phyloP scores from a whole-genome alignment of 768 basidiomycete species.

The Austroboletus festivus region DNA sequence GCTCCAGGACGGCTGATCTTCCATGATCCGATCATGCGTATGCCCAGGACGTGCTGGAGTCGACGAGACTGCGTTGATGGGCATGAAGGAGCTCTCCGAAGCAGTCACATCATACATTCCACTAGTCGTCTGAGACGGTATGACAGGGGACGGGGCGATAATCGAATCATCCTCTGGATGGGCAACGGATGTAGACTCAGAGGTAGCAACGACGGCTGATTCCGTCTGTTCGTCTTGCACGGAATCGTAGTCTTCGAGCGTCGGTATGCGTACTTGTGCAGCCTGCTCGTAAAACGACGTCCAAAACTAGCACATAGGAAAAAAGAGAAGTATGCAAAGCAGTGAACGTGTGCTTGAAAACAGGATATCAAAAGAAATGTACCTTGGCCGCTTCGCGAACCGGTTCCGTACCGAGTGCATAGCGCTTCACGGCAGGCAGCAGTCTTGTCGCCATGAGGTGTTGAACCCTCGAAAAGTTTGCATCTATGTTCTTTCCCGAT shows the following conservation, averaged over 20 bases:
- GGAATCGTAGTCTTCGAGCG: slow-evolving; percentile 64
- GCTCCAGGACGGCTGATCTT: slow-evolving; percentile 66
- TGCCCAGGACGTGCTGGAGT: slow-evolving; percentile 56
- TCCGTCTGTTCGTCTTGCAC: slow-evolving; percentile 49
- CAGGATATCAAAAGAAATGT: slow-evolving; percentile 1
- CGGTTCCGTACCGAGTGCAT: slow-evolving; percentile 82
- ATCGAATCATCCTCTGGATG: slow-evolving; percentile 9
- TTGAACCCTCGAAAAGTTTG: slow-evolving; percentile 89
- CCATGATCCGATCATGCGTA: slow-evolving; percentile 37
- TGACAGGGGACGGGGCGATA: slow-evolving; percentile 10
- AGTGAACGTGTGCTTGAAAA: neutral
- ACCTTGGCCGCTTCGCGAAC: slow-evolving; percentile 91
- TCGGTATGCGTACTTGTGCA: slow-evolving; percentile 81
- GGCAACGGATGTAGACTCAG: slow-evolving; percentile 14
- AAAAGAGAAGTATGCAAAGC: neutral
- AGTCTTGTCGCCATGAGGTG: slow-evolving; percentile 76
- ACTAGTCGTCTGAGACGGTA: slow-evolving; percentile 3
- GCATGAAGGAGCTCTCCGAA: slow-evolving; percentile 73
- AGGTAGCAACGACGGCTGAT: slow-evolving; percentile 13
- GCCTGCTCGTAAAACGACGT: slow-evolving; percentile 93
- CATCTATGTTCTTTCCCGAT: slow-evolving; percentile 73
- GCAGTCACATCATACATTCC: slow-evolving; percentile 39
- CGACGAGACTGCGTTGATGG: slow-evolving; percentile 40
- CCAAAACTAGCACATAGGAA: slow-evolving; percentile 69
- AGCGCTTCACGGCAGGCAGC: slow-evolving; percentile 86